Evolutionary conservation across 2,329 filamentous ascomycete genomes (phyloP).

Genomic region (Trichoderma endophyticum): DNA sequence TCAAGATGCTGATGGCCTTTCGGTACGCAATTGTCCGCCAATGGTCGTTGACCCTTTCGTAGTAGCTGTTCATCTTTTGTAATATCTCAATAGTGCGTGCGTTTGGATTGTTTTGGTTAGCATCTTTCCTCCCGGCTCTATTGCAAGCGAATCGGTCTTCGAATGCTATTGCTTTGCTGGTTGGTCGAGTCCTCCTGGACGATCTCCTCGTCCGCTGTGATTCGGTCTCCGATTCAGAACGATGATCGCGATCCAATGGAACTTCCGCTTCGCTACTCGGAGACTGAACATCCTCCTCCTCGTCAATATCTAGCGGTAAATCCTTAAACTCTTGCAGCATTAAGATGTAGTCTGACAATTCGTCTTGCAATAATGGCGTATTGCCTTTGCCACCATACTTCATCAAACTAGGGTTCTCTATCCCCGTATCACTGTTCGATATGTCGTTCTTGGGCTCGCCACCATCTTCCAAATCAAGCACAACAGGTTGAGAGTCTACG

Average conservation of each 20-base stretch:
- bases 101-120: conserved; percentile 62
- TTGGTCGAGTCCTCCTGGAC: conserved; percentile 21
- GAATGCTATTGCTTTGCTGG: conserved; percentile 33
- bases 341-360: conserved; percentile 62
- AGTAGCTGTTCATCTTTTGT: conserved; percentile 75
- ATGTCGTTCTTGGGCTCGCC: neutral
- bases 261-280: conserved; percentile 19
- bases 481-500: conserved; percentile 28
- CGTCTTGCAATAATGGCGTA: conserved; percentile 39
- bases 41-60: conserved; percentile 68
- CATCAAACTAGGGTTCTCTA: neutral
- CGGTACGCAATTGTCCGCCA: conserved; percentile 77
- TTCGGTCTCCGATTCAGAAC: conserved; percentile 24
- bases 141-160: conserved; percentile 55
- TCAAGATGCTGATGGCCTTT: conserved; percentile 70
- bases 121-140: conserved; percentile 46
- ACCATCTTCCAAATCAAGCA: conserved; percentile 24
- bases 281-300: conserved; percentile 41
- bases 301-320: conserved; percentile 53
- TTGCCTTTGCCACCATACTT: neutral
- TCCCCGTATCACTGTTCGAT: neutral
- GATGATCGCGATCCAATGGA: conserved; percentile 10
- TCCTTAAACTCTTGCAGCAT: conserved; percentile 59
- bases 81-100: conserved; percentile 70
- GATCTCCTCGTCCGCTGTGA: conserved; percentile 20